Conservation (phyloP, 768 basidiomycete species). For the Lanmaoa rubissima region DNA sequence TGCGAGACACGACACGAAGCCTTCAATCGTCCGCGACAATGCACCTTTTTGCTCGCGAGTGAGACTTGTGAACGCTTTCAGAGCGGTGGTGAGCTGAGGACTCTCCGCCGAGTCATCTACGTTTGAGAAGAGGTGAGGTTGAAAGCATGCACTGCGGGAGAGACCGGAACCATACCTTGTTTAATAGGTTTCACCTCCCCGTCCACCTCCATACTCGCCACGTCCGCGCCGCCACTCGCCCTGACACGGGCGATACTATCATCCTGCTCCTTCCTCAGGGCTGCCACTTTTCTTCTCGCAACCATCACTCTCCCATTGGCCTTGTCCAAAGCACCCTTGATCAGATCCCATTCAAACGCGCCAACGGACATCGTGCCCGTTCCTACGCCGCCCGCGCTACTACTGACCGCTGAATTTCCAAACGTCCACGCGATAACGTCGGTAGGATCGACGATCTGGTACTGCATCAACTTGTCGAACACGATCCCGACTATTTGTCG, state of each 20-base stretch:
- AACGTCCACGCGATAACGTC: slow-evolving; percentile 91
- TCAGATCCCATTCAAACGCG: slow-evolving; percentile 80
- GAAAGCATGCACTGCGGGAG: too few species aligned
- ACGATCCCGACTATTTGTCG: slow-evolving; percentile 89
- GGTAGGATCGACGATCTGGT: slow-evolving; percentile 92
- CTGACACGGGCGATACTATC: slow-evolving; percentile 75
- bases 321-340: slow-evolving; percentile 84
- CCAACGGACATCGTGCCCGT: slow-evolving; percentile 40
- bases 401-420: slow-evolving; percentile 41
- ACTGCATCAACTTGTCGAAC: slow-evolving; percentile 97
- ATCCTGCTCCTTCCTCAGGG: slow-evolving; percentile 85
- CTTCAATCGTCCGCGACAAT: slow-evolving; percentile 68
- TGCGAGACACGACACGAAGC: slow-evolving; percentile 68
- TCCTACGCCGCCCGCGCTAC: slow-evolving; percentile 39
- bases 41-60: slow-evolving; percentile 75
- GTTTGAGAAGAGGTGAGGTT: slow-evolving; percentile 3
- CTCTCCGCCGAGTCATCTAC: slow-evolving; percentile 56
- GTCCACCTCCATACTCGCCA: slow-evolving; percentile 61
- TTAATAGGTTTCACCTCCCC: slow-evolving; percentile 65
- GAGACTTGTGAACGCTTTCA: slow-evolving; percentile 73
- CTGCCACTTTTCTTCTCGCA: slow-evolving; percentile 69
- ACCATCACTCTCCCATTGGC: slow-evolving; percentile 84
- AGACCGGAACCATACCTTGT: slow-evolving; percentile 24
- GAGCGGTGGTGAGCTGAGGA: slow-evolving; percentile 63
- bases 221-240: slow-evolving; percentile 55